phyloP scores from a whole-genome alignment of 2,329 filamentous ascomycete genomes.

The Ophiostoma ulmi region DNA sequence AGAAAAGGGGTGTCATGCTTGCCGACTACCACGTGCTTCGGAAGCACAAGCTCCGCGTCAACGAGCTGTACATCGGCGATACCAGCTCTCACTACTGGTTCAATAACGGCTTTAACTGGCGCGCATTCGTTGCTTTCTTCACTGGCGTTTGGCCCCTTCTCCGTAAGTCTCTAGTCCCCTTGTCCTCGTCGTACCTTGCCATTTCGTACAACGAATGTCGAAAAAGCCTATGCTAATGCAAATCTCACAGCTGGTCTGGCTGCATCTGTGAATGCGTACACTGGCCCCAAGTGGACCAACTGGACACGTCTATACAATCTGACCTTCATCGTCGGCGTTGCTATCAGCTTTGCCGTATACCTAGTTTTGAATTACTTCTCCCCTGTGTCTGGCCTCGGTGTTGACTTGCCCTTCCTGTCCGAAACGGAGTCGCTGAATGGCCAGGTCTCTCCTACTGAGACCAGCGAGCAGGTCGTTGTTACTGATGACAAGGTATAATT shows the following conservation, averaged over 20 bases:
- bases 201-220: no score
- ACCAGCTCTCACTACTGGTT: conserved; percentile 41
- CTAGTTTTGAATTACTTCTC: conserved; percentile 20
- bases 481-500: background rate
- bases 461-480: background rate
- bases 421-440: conserved; percentile 20
- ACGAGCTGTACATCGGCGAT: conserved; percentile 39
- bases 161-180: conserved; percentile 28
- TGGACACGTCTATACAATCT: background rate
- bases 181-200: background rate
- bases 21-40: conserved; percentile 32
- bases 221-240: background rate
- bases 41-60: conserved; percentile 37
- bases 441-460: conserved; percentile 2
- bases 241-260: background rate
- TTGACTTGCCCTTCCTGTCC: conserved; percentile 26
- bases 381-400: conserved; percentile 24
- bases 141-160: conserved; percentile 33
- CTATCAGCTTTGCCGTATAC: conserved; percentile 36
- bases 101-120: conserved; percentile 40
- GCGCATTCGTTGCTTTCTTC: conserved; percentile 28
- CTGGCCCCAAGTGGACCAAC: background rate
- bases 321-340: conserved; percentile 34
- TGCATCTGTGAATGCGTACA: background rate
- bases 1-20: conserved; percentile 21